A percentile compares a stretch with the other conserved stretches of the same genome.
Conservation (phyloP, 257 asterid species). For the Anisodus acutangulus region DNA sequence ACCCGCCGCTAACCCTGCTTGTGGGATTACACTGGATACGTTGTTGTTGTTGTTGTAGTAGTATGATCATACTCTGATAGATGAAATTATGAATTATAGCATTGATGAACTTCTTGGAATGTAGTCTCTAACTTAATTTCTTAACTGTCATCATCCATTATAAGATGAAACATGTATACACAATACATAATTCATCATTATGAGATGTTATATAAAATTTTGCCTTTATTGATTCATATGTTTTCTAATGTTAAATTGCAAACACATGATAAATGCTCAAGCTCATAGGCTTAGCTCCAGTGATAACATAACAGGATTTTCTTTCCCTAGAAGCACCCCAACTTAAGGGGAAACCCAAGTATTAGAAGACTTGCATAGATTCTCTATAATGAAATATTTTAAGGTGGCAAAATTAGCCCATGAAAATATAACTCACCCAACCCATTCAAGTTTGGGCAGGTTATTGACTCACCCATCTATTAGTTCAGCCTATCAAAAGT, state of each 20-base stretch:
- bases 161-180: background rate
- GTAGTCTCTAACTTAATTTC: background rate
- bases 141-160: conserved; percentile 4
- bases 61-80: no score
- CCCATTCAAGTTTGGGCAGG: no score
- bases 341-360: background rate
- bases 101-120: conserved; percentile 11
- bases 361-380: background rate
- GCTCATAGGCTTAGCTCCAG: background rate
- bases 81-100: background rate
- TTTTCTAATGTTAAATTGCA: background rate
- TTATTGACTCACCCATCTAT: no score
- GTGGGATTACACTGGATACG: no score
- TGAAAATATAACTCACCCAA: no score
- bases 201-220: background rate
- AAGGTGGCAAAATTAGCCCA: no score
- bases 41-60: no score
- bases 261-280: background rate
- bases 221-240: background rate
- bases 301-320: background rate
- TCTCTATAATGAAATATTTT: background rate
- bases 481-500: no score
- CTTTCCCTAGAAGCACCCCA: background rate
- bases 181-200: background rate
- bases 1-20: no score